Evolutionary conservation across 495 filamentous ascomycete species (phyloP).

Genomic region (Trichodelitschia bisporula): DNA sequence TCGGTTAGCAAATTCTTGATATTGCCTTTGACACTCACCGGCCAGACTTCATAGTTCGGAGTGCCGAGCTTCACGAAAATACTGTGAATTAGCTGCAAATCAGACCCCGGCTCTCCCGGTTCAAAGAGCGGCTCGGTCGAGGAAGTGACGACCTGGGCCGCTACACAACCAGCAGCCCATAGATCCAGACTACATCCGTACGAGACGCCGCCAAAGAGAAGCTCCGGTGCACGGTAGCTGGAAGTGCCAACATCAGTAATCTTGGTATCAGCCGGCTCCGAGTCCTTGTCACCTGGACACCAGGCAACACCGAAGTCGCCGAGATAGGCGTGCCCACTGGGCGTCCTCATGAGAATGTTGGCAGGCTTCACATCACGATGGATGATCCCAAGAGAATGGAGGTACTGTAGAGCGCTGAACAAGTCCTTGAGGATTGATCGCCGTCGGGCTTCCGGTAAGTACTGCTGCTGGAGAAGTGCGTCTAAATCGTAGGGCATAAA

Average conservation of each 20-base stretch:
- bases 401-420: conserved; percentile 43
- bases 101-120: conserved; percentile 67
- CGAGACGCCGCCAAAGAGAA: conserved; percentile 56
- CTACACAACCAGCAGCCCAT: conserved; percentile 72
- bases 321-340: conserved; percentile 45
- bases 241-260: conserved; percentile 87
- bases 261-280: conserved; percentile 43
- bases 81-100: conserved; percentile 68
- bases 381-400: conserved; percentile 54
- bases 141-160: conserved; percentile 32
- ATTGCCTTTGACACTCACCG: conserved; percentile 20
- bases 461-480: conserved; percentile 20
- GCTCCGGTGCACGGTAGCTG: conserved; percentile 70
- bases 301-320: conserved; percentile 87
- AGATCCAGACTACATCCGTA: conserved; percentile 58
- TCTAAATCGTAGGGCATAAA: conserved; percentile 48
- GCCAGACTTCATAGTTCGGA: conserved; percentile 54
- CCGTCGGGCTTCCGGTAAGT: too few relatives aligned
- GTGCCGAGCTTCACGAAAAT: conserved; percentile 81
- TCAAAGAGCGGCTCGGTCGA: conserved; percentile 44
- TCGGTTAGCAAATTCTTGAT: conserved; percentile 2
- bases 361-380: conserved; percentile 90
- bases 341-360: conserved; percentile 51
- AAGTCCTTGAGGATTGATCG: conserved; percentile 39
- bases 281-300: conserved; percentile 31